Evolutionary conservation across 2,329 filamentous ascomycete species (phyloP).

Genomic region (Coniella lustricola): DNA sequence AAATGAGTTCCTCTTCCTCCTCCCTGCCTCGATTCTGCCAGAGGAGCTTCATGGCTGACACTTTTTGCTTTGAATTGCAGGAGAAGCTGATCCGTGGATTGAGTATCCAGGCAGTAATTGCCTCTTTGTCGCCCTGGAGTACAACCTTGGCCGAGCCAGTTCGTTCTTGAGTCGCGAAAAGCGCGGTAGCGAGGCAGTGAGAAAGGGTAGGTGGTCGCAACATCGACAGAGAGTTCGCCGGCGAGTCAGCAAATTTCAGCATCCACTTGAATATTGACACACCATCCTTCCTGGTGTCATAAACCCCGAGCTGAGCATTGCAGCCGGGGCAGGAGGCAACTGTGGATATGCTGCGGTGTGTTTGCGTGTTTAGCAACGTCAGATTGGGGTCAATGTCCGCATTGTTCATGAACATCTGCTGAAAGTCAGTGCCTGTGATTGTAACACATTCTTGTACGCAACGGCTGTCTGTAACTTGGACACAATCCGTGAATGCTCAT

Average conservation of each 20-base stretch:
- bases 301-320: slow-evolving; percentile 38
- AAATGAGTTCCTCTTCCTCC: slow-evolving; percentile 49
- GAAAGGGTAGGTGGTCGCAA: slow-evolving; percentile 30
- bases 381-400: background rate
- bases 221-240: slow-evolving; percentile 10
- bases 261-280: slow-evolving; percentile 53
- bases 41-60: slow-evolving; percentile 46
- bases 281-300: slow-evolving; percentile 36
- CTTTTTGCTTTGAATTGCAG: slow-evolving; percentile 28
- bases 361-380: background rate
- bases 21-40: slow-evolving; percentile 36
- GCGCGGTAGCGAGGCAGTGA: slow-evolving; percentile 46
- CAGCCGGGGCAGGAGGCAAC: slow-evolving; percentile 40
- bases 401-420: background rate
- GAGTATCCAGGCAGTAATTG: slow-evolving; percentile 41
- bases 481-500: slow-evolving; percentile 18
- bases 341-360: background rate
- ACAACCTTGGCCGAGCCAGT: slow-evolving; percentile 52
- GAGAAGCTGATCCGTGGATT: slow-evolving; percentile 49
- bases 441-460: too few species aligned
- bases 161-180: slow-evolving; percentile 47
- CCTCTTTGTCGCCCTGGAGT: slow-evolving; percentile 31
- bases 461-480: slow-evolving; percentile 6
- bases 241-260: slow-evolving; percentile 33
- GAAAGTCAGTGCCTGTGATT: background rate